Evolutionary conservation across 768 basidiomycete genomes (phyloP).

Genomic region (Tephrocybe sp.): DNA sequence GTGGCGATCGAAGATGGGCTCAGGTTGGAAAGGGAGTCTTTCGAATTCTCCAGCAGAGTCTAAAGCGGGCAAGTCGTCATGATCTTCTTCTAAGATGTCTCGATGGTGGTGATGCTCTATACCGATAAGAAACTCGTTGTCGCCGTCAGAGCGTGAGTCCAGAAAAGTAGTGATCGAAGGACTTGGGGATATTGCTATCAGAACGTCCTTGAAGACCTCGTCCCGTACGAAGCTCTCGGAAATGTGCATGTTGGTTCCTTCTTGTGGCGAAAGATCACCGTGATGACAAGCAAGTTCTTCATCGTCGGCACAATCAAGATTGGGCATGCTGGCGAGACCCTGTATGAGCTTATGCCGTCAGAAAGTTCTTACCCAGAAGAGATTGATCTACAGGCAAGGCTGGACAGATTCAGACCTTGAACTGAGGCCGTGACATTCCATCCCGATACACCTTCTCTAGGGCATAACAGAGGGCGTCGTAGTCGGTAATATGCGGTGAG

Average conservation of each 20-base stretch:
- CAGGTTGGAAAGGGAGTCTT: not conserved
- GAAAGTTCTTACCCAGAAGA: slow-evolving; percentile 28
- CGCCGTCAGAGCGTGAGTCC: slow-evolving; percentile 8
- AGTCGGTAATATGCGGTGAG: slow-evolving; percentile 25
- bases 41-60: not conserved
- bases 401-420: slow-evolving; percentile 41
- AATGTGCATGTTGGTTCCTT: slow-evolving; percentile 2
- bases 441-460: slow-evolving; percentile 45
- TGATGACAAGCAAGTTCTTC: slow-evolving; percentile 19
- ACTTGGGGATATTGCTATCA: not conserved
- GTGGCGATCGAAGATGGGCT: not conserved
- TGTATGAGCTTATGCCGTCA: slow-evolving; percentile 6
- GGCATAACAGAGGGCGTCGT: slow-evolving; percentile 37
- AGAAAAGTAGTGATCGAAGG: slow-evolving; percentile 3
- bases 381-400: slow-evolving; percentile 1
- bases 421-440: slow-evolving; percentile 39
- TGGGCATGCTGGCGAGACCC: slow-evolving; percentile 11
- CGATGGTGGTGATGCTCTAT: slow-evolving; percentile 9
- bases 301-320: slow-evolving; percentile 17
- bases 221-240: slow-evolving; percentile 14
- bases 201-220: slow-evolving; percentile 10
- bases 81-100: slow-evolving; percentile 2
- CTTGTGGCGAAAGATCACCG: not conserved
- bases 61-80: slow-evolving; percentile 9
- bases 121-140: slow-evolving; percentile 5